Evolutionary conservation across 1,139 yeast genomes (phyloP), one percentile per base, ranked within the genome.

Genomic region (Pneumocystis murina): DNA sequence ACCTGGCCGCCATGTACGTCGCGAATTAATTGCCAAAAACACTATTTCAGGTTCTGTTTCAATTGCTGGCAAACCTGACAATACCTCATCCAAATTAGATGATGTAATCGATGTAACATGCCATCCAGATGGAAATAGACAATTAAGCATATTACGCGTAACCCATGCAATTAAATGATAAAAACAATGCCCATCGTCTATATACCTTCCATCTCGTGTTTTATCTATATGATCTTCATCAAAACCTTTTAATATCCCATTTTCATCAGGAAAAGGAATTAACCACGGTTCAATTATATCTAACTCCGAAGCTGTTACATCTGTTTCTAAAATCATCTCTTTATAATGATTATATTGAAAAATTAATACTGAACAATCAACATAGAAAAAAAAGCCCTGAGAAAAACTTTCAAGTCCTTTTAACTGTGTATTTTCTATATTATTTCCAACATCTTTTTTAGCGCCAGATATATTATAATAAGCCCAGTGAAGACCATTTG

Each of bases 11-110:
- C 75, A 73, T 0, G 73, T 71, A 7, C 74, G 72, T 61, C 74
- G 75, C 65, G 78, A 70, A 40, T 77, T 74, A 8, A 79, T 73
- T 0, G 67, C 63, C 0, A 78, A 74, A 66, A 77, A 79, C 10
- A 70, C 67, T 40, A 73, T 66, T 62, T 72, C 74, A 28, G 73
- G 73, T 2, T 71, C 70, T 5, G 65, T 62, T 3, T 28, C 43
- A 12, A 33, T 20, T n/a, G 24, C 10, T 7, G 39, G 48, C 3
- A 60, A 28, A 20, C 33, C 24, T 16, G 33, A 39, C 17, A 28
- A 59, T 10, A 59, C n/a, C 17, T 59, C 60, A 30, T 59, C 60
- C 3, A 40, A 14, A 24, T 39, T 14, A 14, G 60, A 59, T 5
- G 60, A 24, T 2, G 60, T 59, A 1, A 36, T 28, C 6, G 40